phyloP scores from a whole-genome alignment of 768 basidiomycete species.

The Mycena rebaudengoi region DNA sequence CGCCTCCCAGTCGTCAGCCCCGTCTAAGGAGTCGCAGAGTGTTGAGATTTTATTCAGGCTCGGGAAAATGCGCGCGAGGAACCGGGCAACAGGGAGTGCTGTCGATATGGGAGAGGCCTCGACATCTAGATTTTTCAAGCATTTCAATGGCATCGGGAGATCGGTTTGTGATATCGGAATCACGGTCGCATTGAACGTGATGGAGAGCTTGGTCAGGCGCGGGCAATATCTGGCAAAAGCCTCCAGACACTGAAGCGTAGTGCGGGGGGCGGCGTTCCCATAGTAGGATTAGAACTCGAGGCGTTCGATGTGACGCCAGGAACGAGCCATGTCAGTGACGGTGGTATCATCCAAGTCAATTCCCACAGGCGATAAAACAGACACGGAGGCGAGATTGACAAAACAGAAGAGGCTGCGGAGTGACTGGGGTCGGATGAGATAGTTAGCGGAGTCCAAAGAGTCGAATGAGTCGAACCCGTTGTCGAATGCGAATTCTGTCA shows the following conservation, averaged over 20 bases:
- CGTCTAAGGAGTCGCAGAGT: not conserved
- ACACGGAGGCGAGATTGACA: not conserved
- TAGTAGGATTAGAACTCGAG: not conserved
- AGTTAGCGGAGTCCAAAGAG: not conserved
- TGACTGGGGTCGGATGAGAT: not conserved
- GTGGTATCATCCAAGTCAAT: not conserved
- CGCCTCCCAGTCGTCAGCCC: not conserved
- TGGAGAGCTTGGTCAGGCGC: not conserved
- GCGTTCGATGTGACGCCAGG: not conserved
- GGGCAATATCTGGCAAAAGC: slow-evolving; percentile 2
- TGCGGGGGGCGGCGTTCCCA: not conserved
- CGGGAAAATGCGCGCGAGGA: not conserved
- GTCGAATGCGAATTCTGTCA: not conserved
- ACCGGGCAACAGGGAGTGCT: not conserved
- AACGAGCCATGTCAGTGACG: slow-evolving; percentile 9
- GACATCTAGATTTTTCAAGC: not conserved
- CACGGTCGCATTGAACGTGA: slow-evolving; percentile 1
- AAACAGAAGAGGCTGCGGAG: slow-evolving; percentile 1
- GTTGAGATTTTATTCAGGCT: not conserved
- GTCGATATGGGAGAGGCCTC: not conserved
- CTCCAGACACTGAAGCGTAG: not conserved
- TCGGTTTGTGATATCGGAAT: not conserved
- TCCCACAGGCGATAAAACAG: not conserved
- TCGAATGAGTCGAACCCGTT: not conserved
- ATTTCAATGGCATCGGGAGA: not conserved